Percentiles rank a stretch among this genome's conserved stretches.
Conservation (phyloP, 1,284 basidiomycete species). For the Apiotrichum laibachii region DNA sequence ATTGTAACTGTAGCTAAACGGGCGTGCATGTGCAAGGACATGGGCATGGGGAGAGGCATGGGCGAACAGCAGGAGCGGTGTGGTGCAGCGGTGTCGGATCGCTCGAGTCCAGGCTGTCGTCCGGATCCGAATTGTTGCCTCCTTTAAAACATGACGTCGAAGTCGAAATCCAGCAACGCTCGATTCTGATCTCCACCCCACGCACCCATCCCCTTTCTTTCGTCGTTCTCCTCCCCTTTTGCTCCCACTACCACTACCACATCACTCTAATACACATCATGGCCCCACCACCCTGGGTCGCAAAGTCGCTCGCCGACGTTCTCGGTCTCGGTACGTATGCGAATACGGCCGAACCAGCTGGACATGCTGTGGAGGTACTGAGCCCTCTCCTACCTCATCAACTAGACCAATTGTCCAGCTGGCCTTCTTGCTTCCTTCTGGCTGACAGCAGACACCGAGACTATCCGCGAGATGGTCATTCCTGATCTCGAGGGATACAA, state of each 20-base stretch:
- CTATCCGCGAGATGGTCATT: conserved; percentile 41
- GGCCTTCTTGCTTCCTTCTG: neutral
- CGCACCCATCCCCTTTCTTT: neutral
- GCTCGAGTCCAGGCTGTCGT: neutral
- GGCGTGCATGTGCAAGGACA: neutral
- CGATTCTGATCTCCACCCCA: neutral
- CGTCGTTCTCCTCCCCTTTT: neutral
- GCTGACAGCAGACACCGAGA: conserved; percentile 40
- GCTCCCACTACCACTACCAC: neutral
- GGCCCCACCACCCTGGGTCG: conserved; percentile 38
- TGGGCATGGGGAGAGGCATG: neutral
- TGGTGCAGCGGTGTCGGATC: no score
- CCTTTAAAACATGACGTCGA: neutral
- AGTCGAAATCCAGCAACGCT: neutral
- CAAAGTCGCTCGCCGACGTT: conserved; percentile 35
- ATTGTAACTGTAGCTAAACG: conserved; percentile 3
- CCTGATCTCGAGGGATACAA: conserved; percentile 43
- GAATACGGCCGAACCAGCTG: neutral
- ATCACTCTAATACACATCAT: conserved; percentile 2
- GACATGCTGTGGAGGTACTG: neutral
- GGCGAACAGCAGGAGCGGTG: no score
- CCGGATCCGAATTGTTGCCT: neutral
- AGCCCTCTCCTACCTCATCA: no score
- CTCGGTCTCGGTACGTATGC: conserved; percentile 40
- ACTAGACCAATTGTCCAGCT: no score